Evolutionary conservation across 2,329 filamentous ascomycete genomes (phyloP).

Genomic region (Alternaria arborescens): DNA sequence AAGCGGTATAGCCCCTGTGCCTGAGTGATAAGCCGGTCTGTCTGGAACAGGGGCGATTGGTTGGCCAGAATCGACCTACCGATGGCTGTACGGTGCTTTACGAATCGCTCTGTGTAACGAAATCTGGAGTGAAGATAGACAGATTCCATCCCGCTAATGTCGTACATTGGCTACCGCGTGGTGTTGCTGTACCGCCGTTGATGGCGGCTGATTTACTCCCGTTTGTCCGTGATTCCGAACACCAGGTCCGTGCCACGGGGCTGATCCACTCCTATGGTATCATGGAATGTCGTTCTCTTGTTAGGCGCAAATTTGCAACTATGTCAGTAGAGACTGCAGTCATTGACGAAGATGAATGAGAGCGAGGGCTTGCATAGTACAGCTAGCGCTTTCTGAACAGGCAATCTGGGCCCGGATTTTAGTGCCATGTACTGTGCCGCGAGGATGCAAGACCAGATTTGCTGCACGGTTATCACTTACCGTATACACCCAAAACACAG

Average conservation of each 20-base stretch:
- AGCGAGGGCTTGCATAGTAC: background rate
- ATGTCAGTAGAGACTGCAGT: background rate
- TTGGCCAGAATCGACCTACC: conserved; percentile 11
- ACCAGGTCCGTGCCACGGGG: conserved; percentile 21
- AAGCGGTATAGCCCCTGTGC: conserved; percentile 17
- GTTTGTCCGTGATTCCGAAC: conserved; percentile 34
- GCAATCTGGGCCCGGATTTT: too few species aligned
- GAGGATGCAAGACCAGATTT: background rate
- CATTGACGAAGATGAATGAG: background rate
- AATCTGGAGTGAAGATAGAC: conserved; percentile 17
- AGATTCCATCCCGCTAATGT: conserved; percentile 24
- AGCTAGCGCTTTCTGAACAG: background rate
- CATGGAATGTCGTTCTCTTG: background rate
- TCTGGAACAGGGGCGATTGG: conserved; percentile 26
- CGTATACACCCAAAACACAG: background rate
- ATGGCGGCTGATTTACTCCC: conserved; percentile 27
- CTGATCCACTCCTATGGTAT: background rate
- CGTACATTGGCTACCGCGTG: conserved; percentile 18
- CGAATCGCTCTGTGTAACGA: conserved; percentile 34
- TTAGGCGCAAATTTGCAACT: background rate
- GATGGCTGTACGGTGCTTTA: conserved; percentile 32
- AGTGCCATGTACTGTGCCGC: conserved; percentile 4
- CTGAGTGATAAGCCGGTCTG: conserved; percentile 30
- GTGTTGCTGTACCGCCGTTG: conserved; percentile 24
- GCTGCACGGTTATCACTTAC: background rate